These are phyloP conservation scores for Crucihimalaya himalaica DNA, from an alignment of 345 rosid species.

Conservation along the genomic window DNA sequence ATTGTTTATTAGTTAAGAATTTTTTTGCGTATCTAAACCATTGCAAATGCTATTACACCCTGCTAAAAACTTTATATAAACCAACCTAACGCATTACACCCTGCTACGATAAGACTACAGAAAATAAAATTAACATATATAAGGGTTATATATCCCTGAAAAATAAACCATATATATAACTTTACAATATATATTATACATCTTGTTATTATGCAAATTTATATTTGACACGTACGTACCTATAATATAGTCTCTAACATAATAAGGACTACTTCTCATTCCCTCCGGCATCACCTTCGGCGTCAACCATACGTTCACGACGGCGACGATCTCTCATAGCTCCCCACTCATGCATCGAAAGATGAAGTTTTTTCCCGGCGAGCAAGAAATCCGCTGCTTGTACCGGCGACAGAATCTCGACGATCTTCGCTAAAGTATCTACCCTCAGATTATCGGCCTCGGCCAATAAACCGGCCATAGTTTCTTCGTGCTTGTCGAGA, in stretches of 20 bases:
- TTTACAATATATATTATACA: neutral
- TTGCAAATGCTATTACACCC: no score
- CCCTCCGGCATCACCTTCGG: neutral
- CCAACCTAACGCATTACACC: neutral
- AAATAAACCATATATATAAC: neutral
- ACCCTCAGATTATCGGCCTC: constrained; percentile 50
- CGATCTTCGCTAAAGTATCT: constrained; percentile 37
- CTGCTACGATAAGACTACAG: neutral
- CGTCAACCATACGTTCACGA: constrained; percentile 27
- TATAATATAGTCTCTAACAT: neutral
- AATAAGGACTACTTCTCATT: constrained; percentile 6
- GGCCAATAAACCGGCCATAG: constrained; percentile 35
- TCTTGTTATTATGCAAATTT: constrained; percentile 10
- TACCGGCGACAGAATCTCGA: constrained; percentile 30
- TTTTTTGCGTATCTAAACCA: no score
- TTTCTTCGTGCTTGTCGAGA: constrained; percentile 38
- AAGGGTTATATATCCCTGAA: neutral
- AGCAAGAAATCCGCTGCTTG: constrained; percentile 49
- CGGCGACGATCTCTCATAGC: constrained; percentile 39
- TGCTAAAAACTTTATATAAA: no score
- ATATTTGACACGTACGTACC: constrained; percentile 26
- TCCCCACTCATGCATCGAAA: constrained; percentile 53
- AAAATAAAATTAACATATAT: neutral
- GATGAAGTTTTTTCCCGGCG: constrained; percentile 46
- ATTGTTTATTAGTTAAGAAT: no score